Evolutionary conservation across 2,329 filamentous ascomycete genomes (phyloP), one percentile per base, ranked within the genome.

Genomic region (Acrocalymma vagum): DNA sequence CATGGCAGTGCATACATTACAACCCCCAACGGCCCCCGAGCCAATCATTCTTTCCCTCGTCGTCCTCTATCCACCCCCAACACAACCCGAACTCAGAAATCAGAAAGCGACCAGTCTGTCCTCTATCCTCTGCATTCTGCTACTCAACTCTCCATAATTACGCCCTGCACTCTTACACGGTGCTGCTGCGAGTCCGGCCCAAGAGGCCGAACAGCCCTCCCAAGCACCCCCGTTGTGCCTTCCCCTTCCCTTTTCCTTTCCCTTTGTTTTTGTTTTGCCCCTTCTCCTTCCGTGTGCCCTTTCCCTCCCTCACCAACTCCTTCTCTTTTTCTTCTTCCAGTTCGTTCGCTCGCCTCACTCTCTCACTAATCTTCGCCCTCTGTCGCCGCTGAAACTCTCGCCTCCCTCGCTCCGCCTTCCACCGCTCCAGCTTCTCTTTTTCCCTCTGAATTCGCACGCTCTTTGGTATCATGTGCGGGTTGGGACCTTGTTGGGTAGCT

Each of bases 341-440:
- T 43, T 61, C 58, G 40, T 66, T 65, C 17, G 60, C 63, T 11
- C 56, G 44, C 29, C 51, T 45, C 5, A 65, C 60, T 14, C 58
- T 40, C 38, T 63, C 60, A 21, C 48, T 47, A 25, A 62, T 51
- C 23, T 42, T 48, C 17, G 51, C 55, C 24, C 54, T 47, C 14
- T 47, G 44, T 46, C 16, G 16, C 21, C 22, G 11, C 43, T 16
- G 11, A 22, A 39, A 29, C 2, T 37, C 37, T 5, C 28, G 17
- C 18, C 16, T 30, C 6, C 32, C 38, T 29, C 62, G 51, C 26
- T 65, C 59, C 5, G 32, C 30, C 37, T 62, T 65, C 56, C 56
- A 60, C 21, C 51, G 50, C 14, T 48, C 44, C 5, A 60, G 28
- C 18, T 38, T 47, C 34, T 64, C 59, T n/a, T 34, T 26, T 20